Base-by-base conservation (phyloP, 495 filamentous ascomycete species). In the Talaromyces borbonicus region DNA sequence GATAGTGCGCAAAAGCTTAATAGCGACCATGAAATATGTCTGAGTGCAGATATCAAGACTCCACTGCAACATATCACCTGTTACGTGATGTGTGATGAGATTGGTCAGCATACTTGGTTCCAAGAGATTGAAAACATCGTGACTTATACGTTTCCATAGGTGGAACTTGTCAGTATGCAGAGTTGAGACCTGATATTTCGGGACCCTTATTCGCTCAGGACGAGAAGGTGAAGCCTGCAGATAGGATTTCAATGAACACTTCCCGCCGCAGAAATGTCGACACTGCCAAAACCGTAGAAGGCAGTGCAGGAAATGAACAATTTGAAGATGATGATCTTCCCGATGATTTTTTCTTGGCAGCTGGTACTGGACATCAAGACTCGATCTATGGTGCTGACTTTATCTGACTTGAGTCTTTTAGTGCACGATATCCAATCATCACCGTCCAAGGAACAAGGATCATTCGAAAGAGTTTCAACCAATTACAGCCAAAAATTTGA, bases 51-150 rank as follows among this genome's bases (percentile, higher is more conserved):
- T 0, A 53, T 95, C 32, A 72, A 67, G 7, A 63, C 56, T 6
- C 50, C 66, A 8, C 71, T 70, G 7, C 79, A 90, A 36, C 65
- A 58, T 12, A 69, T 96, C 33, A 65, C 64, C 18, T 92, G 85
- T 49, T 78, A 87, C 60, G 72, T 87, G 9, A 85, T 84, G 63
- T 96, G 92, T 52, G 90, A 96, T 60, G 84, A 87, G 30, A 85
- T 96, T 50, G 87, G 80, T 83, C 58, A 52, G 65, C 51, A 0
- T 2, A 1, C 12, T 35, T 35, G 16, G 11, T 39, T 20, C 0
- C 8, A 8, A 5, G 1, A 16, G n/a, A 11, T 20, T 46, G 19
- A 26, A 43, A 15, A 45, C 32, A 11, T 24, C 12, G 23, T n/a
- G n/a, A n/a, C 8, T 22, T 30, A 29, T 31, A 47, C 16, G 55